Evolutionary conservation across 257 asterid genomes (phyloP).

Genomic region (Solanum virginianum): DNA sequence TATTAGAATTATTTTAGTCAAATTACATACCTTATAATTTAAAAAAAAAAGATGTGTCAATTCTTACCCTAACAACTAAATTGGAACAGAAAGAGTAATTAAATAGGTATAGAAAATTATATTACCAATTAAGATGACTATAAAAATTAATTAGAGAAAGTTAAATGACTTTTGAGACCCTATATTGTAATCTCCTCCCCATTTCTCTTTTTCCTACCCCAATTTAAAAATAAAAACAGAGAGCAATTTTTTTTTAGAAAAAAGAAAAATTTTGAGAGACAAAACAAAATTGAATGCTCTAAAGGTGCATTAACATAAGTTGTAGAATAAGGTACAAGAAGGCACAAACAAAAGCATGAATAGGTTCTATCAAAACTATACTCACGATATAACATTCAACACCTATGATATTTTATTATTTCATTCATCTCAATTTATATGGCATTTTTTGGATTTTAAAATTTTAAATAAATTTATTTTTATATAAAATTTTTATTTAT

Average conservation of each 20-base stretch:
- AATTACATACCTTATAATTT: too few species aligned
- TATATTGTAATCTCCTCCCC: too few species aligned
- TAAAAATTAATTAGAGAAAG: not conserved
- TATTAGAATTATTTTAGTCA: too few species aligned
- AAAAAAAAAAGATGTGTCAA: too few species aligned
- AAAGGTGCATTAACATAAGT: not conserved
- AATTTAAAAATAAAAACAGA: too few species aligned
- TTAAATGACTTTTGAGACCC: not conserved
- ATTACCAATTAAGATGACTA: not conserved
- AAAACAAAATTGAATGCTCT: not conserved
- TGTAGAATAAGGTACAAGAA: not conserved
- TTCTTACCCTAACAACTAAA: too few species aligned
- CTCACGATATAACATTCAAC: not conserved
- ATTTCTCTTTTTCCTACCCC: accelerated
- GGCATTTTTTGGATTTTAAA: too few species aligned
- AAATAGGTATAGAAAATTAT: not conserved
- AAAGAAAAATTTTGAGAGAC: not conserved
- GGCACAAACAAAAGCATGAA: not conserved
- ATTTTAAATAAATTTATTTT: too few species aligned
- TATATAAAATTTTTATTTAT: too few species aligned
- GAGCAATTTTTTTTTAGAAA: too few species aligned
- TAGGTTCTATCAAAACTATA: not conserved
- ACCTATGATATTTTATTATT: not conserved
- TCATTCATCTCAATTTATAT: too few species aligned
- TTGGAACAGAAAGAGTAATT: not conserved